phyloP scores from a whole-genome alignment of 441 rosid genomes.

The Erodium texanum region DNA sequence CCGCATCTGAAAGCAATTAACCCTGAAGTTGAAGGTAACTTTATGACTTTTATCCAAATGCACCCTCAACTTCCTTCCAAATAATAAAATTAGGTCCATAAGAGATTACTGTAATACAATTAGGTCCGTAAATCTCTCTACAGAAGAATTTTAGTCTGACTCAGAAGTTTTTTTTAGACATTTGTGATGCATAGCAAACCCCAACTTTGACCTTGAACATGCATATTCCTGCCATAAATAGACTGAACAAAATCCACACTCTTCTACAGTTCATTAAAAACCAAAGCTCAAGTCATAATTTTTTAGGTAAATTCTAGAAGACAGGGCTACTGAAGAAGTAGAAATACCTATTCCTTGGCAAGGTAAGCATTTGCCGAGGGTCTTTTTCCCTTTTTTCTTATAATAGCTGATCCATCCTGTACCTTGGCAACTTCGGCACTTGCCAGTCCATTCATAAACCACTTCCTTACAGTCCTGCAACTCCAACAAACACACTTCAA shows the following conservation, averaged over 20 bases:
- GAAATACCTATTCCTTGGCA: constrained; percentile 73
- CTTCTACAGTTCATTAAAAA: neutral
- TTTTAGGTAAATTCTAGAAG: neutral
- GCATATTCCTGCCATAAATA: too few species aligned
- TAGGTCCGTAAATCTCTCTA: too few species aligned
- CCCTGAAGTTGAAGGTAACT: too few species aligned
- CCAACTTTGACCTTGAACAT: neutral
- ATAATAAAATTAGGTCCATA: too few species aligned
- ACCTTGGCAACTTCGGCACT: constrained; percentile 86
- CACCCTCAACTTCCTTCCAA: too few species aligned
- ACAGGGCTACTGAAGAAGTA: constrained; percentile 9
- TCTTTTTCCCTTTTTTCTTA: constrained; percentile 76
- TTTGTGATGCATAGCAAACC: neutral
- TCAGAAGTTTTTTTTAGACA: neutral
- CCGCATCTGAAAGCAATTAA: too few species aligned
- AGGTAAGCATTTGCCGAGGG: constrained; percentile 74
- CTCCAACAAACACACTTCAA: constrained; percentile 7
- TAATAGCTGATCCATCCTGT: constrained; percentile 71
- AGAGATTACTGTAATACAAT: too few species aligned
- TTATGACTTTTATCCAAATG: too few species aligned
- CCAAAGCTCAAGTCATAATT: neutral
- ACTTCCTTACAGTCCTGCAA: constrained; percentile 72
- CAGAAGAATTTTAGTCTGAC: neutral
- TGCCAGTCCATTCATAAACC: constrained; percentile 94
- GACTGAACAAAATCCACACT: neutral